These are phyloP conservation scores for Tremella fuciformis DNA, from an alignment of 768 basidiomycete species.

Conservation along the genomic window DNA sequence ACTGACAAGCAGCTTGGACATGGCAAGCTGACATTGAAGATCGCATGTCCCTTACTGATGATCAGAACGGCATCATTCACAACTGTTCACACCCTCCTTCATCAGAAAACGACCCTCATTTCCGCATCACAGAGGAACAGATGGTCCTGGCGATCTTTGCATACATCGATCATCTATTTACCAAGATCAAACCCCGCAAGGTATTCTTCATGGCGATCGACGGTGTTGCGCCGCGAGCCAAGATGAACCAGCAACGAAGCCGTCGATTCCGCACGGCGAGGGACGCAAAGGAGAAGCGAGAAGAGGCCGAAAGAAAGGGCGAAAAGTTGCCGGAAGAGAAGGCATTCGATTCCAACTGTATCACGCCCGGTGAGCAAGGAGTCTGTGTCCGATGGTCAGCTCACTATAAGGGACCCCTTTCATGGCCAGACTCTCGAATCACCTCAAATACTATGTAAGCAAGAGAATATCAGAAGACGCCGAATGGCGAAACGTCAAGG, in stretches of 20 bases:
- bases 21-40: slow-evolving; percentile 13
- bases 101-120: slow-evolving; percentile 92
- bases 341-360: slow-evolving; percentile 97
- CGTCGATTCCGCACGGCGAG: slow-evolving; percentile 90
- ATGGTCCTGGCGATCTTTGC: slow-evolving; percentile 96
- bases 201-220: slow-evolving; percentile 99
- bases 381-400: neutral
- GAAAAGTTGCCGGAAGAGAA: slow-evolving; percentile 89
- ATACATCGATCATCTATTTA: slow-evolving; percentile 94
- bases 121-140: slow-evolving; percentile 91
- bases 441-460: slow-evolving; percentile 91
- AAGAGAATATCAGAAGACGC: slow-evolving; percentile 98
- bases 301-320: slow-evolving; percentile 82
- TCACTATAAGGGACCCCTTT: slow-evolving; percentile 73
- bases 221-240: slow-evolving; percentile 92
- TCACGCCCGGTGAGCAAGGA: slow-evolving; percentile 76
- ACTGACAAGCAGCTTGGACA: slow-evolving; percentile 18
- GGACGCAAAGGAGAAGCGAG: slow-evolving; percentile 80
- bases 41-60: neutral
- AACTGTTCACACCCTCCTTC: slow-evolving; percentile 76
- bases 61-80: slow-evolving; percentile 56
- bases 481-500: slow-evolving; percentile 86
- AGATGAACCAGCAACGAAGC: slow-evolving; percentile 98
- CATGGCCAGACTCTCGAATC: slow-evolving; percentile 87
- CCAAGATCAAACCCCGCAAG: slow-evolving; percentile 96